Percentiles rank a stretch among this genome's conserved stretches.
Evolutionary conservation across 2,329 filamentous ascomycete species (phyloP).

Genomic region (Periconia digitata): DNA sequence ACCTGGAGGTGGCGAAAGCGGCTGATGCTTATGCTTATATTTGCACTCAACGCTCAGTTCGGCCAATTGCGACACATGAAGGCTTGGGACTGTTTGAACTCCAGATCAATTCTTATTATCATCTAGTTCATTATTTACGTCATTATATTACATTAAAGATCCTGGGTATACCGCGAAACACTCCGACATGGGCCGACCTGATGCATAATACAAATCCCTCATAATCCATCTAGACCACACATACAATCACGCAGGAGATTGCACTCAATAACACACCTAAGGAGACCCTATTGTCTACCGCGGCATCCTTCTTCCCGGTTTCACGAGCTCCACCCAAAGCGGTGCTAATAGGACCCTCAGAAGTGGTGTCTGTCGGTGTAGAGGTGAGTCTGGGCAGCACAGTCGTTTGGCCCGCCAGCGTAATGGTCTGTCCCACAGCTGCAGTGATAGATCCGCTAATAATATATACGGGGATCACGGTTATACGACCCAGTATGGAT

Average conservation of each 20-base stretch:
- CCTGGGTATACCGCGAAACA: too few relatives aligned
- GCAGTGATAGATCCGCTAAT: conserved; percentile 13
- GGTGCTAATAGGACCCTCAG: not conserved
- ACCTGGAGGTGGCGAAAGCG: conserved; percentile 8
- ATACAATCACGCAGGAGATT: not conserved
- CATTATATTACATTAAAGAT: too few relatives aligned
- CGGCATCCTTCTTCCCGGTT: not conserved
- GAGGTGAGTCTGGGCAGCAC: conserved; percentile 3
- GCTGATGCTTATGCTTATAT: too few relatives aligned
- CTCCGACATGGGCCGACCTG: not conserved
- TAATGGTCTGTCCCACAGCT: conserved; percentile 16
- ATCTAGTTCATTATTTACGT: too few relatives aligned
- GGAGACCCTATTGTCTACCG: not conserved
- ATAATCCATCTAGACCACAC: not conserved
- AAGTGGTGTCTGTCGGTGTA: not conserved
- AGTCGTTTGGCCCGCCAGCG: conserved; percentile 8
- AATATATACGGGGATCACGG: conserved; percentile 9
- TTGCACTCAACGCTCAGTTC: too few relatives aligned
- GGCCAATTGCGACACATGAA: too few relatives aligned
- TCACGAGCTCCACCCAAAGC: not conserved
- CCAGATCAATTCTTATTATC: too few relatives aligned
- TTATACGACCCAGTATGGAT: conserved; percentile 6
- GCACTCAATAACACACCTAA: not conserved
- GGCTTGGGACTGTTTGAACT: too few relatives aligned
- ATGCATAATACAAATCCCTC: not conserved